A percentile compares a stretch with the other conserved stretches of the same genome.
These are phyloP conservation scores for Bruguiera sexangula DNA, from an alignment of 345 rosid species.

Conservation along the genomic window DNA sequence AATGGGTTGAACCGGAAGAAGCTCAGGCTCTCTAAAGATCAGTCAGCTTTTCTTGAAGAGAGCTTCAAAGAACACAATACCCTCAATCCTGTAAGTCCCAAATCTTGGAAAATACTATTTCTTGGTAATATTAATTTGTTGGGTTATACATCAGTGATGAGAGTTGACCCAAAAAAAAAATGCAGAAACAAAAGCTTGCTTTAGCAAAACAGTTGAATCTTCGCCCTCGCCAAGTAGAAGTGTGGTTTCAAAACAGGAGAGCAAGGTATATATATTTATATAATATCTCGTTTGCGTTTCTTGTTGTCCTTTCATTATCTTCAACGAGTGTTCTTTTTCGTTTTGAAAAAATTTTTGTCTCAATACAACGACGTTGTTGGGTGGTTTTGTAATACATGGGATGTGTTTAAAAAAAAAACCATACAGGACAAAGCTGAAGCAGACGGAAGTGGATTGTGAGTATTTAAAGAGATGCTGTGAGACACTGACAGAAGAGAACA, in stretches of 20 bases:
- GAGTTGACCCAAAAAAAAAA: not conserved
- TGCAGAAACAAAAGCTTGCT: constrained; percentile 77
- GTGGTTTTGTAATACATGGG: not conserved
- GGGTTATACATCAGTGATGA: too few relatives aligned
- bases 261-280: constrained; percentile 55
- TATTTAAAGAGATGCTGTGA: constrained; percentile 85
- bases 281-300: not conserved
- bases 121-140: too few relatives aligned
- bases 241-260: constrained; percentile 96
- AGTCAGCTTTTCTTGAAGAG: constrained; percentile 92
- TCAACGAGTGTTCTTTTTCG: not conserved
- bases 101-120: not conserved
- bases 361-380: not conserved
- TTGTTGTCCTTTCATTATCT: not conserved
- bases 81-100: constrained; percentile 72
- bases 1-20: constrained; percentile 87
- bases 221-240: constrained; percentile 94
- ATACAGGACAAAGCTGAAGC: constrained; percentile 89
- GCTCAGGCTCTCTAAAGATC: constrained; percentile 85
- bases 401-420: not conserved
- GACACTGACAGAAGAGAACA: constrained; percentile 86
- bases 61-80: constrained; percentile 88
- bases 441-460: constrained; percentile 92
- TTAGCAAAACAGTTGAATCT: constrained; percentile 84
- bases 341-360: not conserved